phyloP scores from a whole-genome alignment of 495 filamentous ascomycete species.

The Massariosphaeria phaeospora region DNA sequence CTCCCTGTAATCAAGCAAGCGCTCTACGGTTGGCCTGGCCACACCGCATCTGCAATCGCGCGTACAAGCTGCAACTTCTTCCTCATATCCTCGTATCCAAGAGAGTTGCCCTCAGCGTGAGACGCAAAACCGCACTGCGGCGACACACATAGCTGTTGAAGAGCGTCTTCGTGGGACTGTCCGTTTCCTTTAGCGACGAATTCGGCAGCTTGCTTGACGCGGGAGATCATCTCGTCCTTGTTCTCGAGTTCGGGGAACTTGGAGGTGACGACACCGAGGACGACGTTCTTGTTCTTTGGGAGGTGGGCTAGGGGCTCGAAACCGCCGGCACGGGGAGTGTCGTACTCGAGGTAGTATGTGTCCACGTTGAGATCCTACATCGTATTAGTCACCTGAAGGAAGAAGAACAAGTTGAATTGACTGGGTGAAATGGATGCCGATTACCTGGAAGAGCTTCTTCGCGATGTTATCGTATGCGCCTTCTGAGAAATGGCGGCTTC shows the following conservation, averaged over 20 bases:
- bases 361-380: constrained; percentile 59
- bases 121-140: constrained; percentile 67
- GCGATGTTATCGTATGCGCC: constrained; percentile 66
- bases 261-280: constrained; percentile 61
- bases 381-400: no score
- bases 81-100: constrained; percentile 57
- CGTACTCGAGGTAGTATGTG: constrained; percentile 66
- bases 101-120: constrained; percentile 58
- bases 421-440: background rate
- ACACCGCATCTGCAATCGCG: constrained; percentile 49
- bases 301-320: constrained; percentile 61
- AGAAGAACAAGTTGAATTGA: background rate
- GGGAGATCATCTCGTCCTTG: constrained; percentile 54
- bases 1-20: background rate
- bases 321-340: constrained; percentile 60
- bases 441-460: constrained; percentile 52
- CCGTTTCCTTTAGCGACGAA: constrained; percentile 50
- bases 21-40: constrained; percentile 42
- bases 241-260: constrained; percentile 60
- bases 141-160: constrained; percentile 59
- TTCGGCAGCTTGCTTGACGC: constrained; percentile 56
- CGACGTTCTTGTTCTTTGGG: constrained; percentile 60
- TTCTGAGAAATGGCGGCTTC: constrained; percentile 56
- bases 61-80: constrained; percentile 49
- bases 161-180: constrained; percentile 43